Conservation (phyloP, 176 grass and related monocot species). For the Areca catechu region DNA sequence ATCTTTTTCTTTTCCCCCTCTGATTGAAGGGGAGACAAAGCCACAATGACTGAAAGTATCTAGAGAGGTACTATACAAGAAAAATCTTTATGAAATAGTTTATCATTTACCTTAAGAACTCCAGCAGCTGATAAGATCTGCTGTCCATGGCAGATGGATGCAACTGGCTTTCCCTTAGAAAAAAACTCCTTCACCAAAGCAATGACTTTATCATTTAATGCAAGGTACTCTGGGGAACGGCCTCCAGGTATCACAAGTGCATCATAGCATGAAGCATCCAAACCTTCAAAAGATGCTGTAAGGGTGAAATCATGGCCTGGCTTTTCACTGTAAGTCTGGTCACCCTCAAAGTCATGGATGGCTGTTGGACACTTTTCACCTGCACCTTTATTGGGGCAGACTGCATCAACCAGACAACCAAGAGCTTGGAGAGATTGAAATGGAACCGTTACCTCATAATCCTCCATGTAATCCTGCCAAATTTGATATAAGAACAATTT, state of each 20-base stretch:
- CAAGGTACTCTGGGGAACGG: slow-evolving; percentile 70
- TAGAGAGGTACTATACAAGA: too few relatives aligned
- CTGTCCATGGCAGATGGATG: slow-evolving; percentile 89
- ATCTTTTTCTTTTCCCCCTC: too few relatives aligned
- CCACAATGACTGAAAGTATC: too few relatives aligned
- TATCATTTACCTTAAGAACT: slow-evolving; percentile 48
- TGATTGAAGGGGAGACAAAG: too few relatives aligned
- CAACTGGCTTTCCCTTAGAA: slow-evolving; percentile 62
- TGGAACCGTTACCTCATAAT: slow-evolving; percentile 96
- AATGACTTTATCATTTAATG: slow-evolving; percentile 59
- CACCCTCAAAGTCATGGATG: slow-evolving; percentile 92
- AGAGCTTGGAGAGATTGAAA: slow-evolving; percentile 92
- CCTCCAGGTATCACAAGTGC: slow-evolving; percentile 93
- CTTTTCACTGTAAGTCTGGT: slow-evolving; percentile 97
- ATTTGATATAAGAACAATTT: not conserved
- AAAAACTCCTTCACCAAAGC: slow-evolving; percentile 63
- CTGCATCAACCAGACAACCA: slow-evolving; percentile 64
- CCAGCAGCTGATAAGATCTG: slow-evolving; percentile 88
- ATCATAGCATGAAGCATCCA: slow-evolving; percentile 53
- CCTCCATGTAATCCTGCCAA: slow-evolving; percentile 90
- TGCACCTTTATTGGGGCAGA: slow-evolving; percentile 59
- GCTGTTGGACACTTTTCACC: slow-evolving; percentile 80
- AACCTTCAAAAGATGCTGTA: slow-evolving; percentile 55
- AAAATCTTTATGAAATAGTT: too few relatives aligned
- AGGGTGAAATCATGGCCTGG: slow-evolving; percentile 79